phyloP scores from a whole-genome alignment of 2,329 filamentous ascomycete species.

The Penicillium sp. region DNA sequence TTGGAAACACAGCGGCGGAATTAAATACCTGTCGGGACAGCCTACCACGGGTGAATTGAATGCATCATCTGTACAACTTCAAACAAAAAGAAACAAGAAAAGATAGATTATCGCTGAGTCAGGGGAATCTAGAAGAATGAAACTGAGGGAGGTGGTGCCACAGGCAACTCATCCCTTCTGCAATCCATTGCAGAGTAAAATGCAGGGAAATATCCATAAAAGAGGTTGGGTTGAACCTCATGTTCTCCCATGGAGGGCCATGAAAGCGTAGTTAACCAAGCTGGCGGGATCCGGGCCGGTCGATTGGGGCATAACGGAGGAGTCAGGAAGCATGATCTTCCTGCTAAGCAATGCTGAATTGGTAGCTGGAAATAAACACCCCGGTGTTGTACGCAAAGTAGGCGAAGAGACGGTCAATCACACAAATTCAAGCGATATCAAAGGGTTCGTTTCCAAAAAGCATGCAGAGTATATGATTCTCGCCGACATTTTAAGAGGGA shows the following conservation, averaged over 20 bases:
- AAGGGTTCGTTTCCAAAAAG: background rate
- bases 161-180: conserved; percentile 9
- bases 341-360: background rate
- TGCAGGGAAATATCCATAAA: background rate
- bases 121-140: conserved; percentile 26
- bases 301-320: background rate
- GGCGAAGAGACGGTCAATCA: background rate
- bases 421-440: background rate
- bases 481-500: background rate
- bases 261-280: background rate
- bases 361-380: background rate
- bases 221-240: background rate
- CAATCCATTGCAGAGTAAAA: conserved; percentile 5
- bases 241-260: background rate
- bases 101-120: conserved; percentile 15
- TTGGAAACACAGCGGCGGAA: conserved; percentile 7
- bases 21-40: conserved; percentile 2
- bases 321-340: background rate
- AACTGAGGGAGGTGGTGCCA: conserved; percentile 12
- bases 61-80: conserved; percentile 20
- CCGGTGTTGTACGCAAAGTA: background rate
- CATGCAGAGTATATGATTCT: background rate
- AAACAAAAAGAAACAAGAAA: background rate
- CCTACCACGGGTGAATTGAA: conserved; percentile 5
- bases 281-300: background rate